These are phyloP conservation scores for Cenococcum geophilum DNA, from an alignment of 495 filamentous ascomycete species.

Conservation along the genomic window DNA sequence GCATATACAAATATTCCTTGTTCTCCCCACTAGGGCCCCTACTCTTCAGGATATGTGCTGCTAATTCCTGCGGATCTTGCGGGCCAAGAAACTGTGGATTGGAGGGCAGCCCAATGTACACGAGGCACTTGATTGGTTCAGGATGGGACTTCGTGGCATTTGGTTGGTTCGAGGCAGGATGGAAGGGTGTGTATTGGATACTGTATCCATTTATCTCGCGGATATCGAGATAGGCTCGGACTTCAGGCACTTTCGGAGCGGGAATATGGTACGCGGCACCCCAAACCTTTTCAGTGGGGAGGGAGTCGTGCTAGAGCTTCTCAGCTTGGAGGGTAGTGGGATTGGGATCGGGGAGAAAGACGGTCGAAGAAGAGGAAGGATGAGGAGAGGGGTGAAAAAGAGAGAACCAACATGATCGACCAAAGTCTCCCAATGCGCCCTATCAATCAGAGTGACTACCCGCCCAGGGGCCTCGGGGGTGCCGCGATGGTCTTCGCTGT, in stretches of 20 bases:
- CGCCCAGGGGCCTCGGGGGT: slow-evolving; percentile 81
- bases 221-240: slow-evolving; percentile 86
- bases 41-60: slow-evolving; percentile 72
- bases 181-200: slow-evolving; percentile 80
- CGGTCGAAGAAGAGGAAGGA: background rate
- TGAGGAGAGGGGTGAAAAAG: background rate
- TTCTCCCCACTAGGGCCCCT: slow-evolving; percentile 85
- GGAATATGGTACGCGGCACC: slow-evolving; percentile 90
- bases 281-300: slow-evolving; percentile 63
- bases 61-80: slow-evolving; percentile 74
- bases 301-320: background rate
- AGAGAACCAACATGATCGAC: slow-evolving; percentile 52
- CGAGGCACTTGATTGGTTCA: slow-evolving; percentile 51
- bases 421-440: slow-evolving; percentile 70
- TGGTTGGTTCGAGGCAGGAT: slow-evolving; percentile 44
- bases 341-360: background rate
- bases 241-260: slow-evolving; percentile 63
- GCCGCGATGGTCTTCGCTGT: slow-evolving; percentile 87
- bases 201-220: slow-evolving; percentile 96
- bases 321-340: slow-evolving; percentile 31
- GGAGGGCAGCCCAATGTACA: slow-evolving; percentile 90
- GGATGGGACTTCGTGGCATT: slow-evolving; percentile 6
- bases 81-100: slow-evolving; percentile 90
- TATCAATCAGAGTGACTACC: slow-evolving; percentile 87
- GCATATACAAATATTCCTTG: slow-evolving; percentile 76